Percentiles rank a stretch among this genome's conserved stretches.
phyloP scores from a whole-genome alignment of 1,139 yeast genomes.

The Scheffersomyces parashehatae region DNA sequence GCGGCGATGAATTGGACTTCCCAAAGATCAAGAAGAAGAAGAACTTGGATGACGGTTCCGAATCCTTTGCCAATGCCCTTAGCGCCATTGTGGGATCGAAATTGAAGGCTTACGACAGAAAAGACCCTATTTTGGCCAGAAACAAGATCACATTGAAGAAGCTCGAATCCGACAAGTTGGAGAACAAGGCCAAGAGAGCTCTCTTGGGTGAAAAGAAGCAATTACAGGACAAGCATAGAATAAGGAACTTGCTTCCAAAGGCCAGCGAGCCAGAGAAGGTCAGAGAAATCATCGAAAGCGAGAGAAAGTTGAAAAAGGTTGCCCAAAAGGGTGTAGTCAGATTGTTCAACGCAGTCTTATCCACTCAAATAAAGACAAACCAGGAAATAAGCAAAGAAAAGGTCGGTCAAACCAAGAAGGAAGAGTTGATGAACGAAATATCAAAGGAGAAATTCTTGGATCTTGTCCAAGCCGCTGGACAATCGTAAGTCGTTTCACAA shows the following conservation, averaged over 20 bases:
- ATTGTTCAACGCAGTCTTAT: conserved; percentile 84
- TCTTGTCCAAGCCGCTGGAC: conserved; percentile 81
- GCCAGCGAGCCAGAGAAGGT: conserved; percentile 52
- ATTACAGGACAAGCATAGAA: conserved; percentile 65
- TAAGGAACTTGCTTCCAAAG: conserved; percentile 64
- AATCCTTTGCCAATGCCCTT: conserved; percentile 78
- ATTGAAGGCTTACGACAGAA: conserved; percentile 83
- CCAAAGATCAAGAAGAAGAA: conserved; percentile 51
- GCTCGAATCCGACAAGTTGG: conserved; percentile 78
- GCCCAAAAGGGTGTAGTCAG: conserved; percentile 95
- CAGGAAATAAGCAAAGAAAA: conserved; percentile 40
- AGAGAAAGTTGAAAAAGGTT: conserved; percentile 69
- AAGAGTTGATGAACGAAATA: conserved; percentile 72
- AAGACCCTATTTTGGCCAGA: conserved; percentile 87
- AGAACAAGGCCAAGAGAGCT: conserved; percentile 76
- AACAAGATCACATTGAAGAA: conserved; percentile 68
- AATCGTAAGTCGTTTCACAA: conserved; percentile 14
- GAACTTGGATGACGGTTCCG: conserved; percentile 65
- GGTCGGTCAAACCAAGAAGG: conserved; percentile 45
- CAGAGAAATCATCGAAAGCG: conserved; percentile 65
- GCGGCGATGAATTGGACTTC: conserved; percentile 15
- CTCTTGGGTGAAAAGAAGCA: conserved; percentile 71
- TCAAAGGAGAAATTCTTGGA: conserved; percentile 90
- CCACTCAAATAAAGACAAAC: conserved; percentile 70
- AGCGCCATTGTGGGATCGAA: conserved; percentile 82